Evolutionary conservation across 495 filamentous ascomycete genomes (phyloP).

Genomic region (Aspergillus nanangensis): DNA sequence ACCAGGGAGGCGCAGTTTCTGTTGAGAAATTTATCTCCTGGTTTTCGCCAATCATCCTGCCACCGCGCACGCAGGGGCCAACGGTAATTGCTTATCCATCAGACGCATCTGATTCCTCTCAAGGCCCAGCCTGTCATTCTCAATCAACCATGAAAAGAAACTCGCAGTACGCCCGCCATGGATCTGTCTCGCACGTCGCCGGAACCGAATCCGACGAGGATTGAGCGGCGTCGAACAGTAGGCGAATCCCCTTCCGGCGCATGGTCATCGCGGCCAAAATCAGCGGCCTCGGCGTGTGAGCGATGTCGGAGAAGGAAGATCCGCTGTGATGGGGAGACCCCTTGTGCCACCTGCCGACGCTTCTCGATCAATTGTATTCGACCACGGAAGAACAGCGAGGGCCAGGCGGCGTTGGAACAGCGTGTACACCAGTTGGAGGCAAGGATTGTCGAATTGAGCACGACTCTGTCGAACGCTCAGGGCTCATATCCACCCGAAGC

Average conservation of each 20-base stretch:
- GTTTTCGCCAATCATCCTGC: not conserved
- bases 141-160: conserved; percentile 7
- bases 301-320: conserved; percentile 16
- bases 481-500: not conserved
- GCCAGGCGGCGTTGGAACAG: conserved; percentile 10
- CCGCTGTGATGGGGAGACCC: conserved; percentile 17
- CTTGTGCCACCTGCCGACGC: conserved; percentile 14
- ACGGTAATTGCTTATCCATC: not conserved
- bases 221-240: conserved; percentile 1
- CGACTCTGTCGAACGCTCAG: not conserved
- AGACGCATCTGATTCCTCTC: too few species aligned
- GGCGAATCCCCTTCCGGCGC: not conserved
- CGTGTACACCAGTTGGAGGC: conserved; percentile 13
- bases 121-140: not conserved
- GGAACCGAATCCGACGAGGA: conserved; percentile 1
- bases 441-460: conserved; percentile 9
- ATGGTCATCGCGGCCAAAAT: conserved; percentile 6
- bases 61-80: not conserved
- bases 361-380: conserved; percentile 13
- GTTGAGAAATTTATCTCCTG: too few species aligned
- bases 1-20: too few species aligned
- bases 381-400: conserved; percentile 7
- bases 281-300: conserved; percentile 12
- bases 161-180: conserved; percentile 3
- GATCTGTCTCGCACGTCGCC: conserved; percentile 6